Percentiles rank a stretch among this genome's conserved stretches.
Conservation (phyloP, 768 basidiomycete species). For the Boletus edulis region DNA sequence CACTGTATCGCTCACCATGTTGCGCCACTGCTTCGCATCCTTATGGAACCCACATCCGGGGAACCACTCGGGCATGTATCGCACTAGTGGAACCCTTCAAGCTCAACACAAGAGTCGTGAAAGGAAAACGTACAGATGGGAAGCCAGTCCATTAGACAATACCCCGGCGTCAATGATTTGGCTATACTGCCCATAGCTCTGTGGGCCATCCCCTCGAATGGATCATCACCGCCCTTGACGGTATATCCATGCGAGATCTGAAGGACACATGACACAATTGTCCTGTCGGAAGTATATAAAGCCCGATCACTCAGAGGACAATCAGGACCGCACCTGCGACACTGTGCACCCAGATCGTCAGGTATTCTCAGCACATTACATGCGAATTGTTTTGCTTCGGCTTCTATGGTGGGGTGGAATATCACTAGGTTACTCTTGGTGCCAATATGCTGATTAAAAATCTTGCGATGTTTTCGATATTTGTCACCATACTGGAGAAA, state of each 20-base stretch:
- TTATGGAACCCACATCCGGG: slow-evolving; percentile 11
- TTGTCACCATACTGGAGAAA: slow-evolving; percentile 9
- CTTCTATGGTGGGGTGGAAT: slow-evolving; percentile 3
- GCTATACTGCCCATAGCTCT: slow-evolving; percentile 14
- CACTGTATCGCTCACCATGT: not conserved
- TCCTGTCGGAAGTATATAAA: slow-evolving; percentile 20
- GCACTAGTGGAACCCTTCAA: not conserved
- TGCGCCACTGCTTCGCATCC: not conserved
- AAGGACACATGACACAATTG: slow-evolving; percentile 33
- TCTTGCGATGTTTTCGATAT: slow-evolving; percentile 3
- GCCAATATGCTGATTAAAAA: slow-evolving; percentile 2
- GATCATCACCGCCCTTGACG: slow-evolving; percentile 30
- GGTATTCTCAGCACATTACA: not conserved
- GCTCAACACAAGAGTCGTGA: no score
- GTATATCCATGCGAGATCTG: slow-evolving; percentile 35
- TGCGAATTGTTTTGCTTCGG: not conserved
- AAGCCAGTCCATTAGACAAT: slow-evolving; percentile 6
- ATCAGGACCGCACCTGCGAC: not conserved
- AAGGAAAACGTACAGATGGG: slow-evolving; percentile 2
- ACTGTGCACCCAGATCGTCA: not conserved
- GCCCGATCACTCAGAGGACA: no score
- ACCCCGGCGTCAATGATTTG: not conserved
- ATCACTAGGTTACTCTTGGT: not conserved
- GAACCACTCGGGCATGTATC: slow-evolving; percentile 15
- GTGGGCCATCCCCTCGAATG: slow-evolving; percentile 29